phyloP scores from a whole-genome alignment of 176 grass and related monocot species.

The Juncus inflexus region DNA sequence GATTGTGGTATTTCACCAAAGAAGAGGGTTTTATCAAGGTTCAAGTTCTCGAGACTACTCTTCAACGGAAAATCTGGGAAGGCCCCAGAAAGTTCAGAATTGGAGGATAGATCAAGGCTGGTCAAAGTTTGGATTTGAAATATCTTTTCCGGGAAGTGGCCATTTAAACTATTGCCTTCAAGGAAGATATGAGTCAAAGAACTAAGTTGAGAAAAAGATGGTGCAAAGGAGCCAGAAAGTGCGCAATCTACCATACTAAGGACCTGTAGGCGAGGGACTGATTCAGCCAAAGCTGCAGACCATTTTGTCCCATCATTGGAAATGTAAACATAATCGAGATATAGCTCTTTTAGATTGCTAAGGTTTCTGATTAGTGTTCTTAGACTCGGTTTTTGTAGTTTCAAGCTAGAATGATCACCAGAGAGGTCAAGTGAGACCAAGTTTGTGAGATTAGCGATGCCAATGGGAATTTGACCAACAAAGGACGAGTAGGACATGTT shows the following conservation, averaged over 20 bases:
- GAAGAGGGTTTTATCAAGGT: neutral
- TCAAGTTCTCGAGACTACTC: conserved; percentile 26
- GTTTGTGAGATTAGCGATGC: conserved; percentile 40
- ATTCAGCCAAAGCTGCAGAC: conserved; percentile 18
- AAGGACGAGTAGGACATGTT: conserved; percentile 35
- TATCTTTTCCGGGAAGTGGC: conserved; percentile 27
- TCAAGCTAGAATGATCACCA: neutral
- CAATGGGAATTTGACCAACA: conserved; percentile 28
- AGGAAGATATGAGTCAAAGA: conserved; percentile 27
- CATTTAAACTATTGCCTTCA: conserved; percentile 33
- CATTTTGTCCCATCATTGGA: conserved; percentile 30
- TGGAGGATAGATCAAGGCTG: conserved; percentile 27
- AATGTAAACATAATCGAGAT: conserved; percentile 42
- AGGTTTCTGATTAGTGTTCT: conserved; percentile 28
- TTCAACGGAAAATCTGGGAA: conserved; percentile 24
- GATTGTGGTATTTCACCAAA: conserved; percentile 32
- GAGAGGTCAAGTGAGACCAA: conserved; percentile 44
- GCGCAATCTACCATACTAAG: conserved; percentile 37
- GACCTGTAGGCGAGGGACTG: conserved; percentile 16
- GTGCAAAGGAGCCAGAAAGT: conserved; percentile 27
- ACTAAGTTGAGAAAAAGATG: conserved; percentile 19
- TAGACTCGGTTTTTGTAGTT: conserved; percentile 23
- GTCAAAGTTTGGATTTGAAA: conserved; percentile 23
- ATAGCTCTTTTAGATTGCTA: conserved; percentile 31
- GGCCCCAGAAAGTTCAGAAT: conserved; percentile 18